Percentiles rank a stretch among this genome's conserved stretches.
phyloP scores from a whole-genome alignment of 164 flowering plant species.

The Vitis riparia region DNA sequence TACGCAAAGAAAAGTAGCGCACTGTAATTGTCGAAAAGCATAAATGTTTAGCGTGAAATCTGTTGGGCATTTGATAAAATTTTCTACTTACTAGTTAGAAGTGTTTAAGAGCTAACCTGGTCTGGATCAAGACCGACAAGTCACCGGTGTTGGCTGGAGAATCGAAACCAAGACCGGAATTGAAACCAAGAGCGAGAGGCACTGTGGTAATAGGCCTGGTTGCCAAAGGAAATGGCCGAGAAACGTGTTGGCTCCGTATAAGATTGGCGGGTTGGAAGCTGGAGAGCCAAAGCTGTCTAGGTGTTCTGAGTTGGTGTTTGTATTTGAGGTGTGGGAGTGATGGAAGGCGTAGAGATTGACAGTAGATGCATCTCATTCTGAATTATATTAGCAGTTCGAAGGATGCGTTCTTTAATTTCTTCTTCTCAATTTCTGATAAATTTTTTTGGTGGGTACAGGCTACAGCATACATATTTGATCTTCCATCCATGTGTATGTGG shows the following conservation, averaged over 20 bases:
- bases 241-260: not conserved
- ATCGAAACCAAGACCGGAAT: slow-evolving; percentile 13
- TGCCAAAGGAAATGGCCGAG: not conserved
- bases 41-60: not conserved
- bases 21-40: slow-evolving; percentile 21
- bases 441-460: no score
- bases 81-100: no score
- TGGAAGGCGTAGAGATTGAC: slow-evolving; percentile 13
- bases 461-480: no score
- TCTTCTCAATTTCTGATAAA: no score
- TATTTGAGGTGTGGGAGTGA: slow-evolving; percentile 8
- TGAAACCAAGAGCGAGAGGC: slow-evolving; percentile 7
- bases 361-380: slow-evolving; percentile 18
- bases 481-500: no score
- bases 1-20: slow-evolving; percentile 31
- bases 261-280: slow-evolving; percentile 7
- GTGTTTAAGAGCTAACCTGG: slow-evolving; percentile 20
- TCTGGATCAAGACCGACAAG: slow-evolving; percentile 19
- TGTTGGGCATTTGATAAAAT: no score
- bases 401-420: no score
- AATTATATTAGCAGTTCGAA: not conserved
- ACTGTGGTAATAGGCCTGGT: slow-evolving; percentile 16
- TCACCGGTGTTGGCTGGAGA: slow-evolving; percentile 22
- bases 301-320: slow-evolving; percentile 5
- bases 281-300: slow-evolving; percentile 3